These are phyloP conservation scores for Solanum ossicruentum DNA, from an alignment of 257 asterid species.

Conservation along the genomic window DNA sequence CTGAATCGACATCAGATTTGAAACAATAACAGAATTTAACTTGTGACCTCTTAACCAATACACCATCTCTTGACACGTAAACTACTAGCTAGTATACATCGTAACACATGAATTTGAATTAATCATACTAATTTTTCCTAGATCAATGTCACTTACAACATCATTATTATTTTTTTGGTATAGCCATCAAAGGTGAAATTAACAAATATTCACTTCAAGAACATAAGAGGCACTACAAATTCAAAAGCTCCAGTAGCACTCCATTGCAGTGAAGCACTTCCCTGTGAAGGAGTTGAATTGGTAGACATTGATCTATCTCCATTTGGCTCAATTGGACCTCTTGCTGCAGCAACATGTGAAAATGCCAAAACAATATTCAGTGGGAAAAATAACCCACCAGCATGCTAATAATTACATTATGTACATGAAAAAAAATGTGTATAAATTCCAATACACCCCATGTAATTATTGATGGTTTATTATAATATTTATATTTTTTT, in stretches of 20 bases:
- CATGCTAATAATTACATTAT: background rate
- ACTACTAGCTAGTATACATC: no score
- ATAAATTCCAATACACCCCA: background rate
- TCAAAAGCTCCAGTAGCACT: constrained; percentile 18
- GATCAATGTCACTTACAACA: background rate
- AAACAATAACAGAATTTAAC: no score
- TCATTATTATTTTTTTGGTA: background rate
- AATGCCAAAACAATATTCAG: constrained; percentile 5
- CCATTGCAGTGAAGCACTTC: constrained; percentile 44
- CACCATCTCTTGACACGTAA: background rate
- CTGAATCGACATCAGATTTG: no score
- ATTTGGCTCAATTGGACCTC: background rate
- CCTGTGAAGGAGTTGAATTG: constrained; percentile 47
- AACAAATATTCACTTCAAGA: constrained; percentile 38
- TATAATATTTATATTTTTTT: background rate
- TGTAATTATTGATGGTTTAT: background rate
- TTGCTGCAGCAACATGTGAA: constrained; percentile 14
- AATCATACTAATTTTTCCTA: background rate
- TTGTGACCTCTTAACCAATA: background rate
- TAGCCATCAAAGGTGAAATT: constrained; percentile 60
- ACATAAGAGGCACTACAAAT: constrained; percentile 49
- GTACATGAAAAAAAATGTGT: background rate
- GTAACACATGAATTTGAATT: background rate
- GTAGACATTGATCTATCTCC: constrained; percentile 32
- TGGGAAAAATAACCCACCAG: constrained; percentile 6